Conservation (phyloP, 345 rosid species). For the Ceriops tagal region DNA sequence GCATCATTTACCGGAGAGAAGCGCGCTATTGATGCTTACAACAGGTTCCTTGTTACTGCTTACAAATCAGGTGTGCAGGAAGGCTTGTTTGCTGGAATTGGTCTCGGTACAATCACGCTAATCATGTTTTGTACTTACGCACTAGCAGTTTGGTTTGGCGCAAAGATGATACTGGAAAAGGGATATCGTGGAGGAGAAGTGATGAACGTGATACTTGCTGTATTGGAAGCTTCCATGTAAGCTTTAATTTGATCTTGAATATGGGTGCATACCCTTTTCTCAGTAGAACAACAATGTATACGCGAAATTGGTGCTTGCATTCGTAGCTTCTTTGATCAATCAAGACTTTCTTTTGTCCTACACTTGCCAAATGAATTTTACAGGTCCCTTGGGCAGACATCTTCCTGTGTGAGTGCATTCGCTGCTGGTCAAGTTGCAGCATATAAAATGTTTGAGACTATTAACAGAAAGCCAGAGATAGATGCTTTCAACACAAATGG, state of each 20-base stretch:
- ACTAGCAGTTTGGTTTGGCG: slow-evolving; percentile 63
- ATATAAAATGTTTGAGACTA: slow-evolving; percentile 43
- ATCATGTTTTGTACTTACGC: slow-evolving; percentile 44
- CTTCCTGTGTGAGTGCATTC: slow-evolving; percentile 21
- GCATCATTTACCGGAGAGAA: slow-evolving; percentile 71
- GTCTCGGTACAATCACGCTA: slow-evolving; percentile 36
- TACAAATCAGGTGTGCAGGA: slow-evolving; percentile 48
- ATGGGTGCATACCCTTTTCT: too few relatives aligned
- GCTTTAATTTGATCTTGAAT: slow-evolving; percentile 5
- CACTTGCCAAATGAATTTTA: too few relatives aligned
- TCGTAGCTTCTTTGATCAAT: not conserved
- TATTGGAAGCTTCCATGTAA: slow-evolving; percentile 70
- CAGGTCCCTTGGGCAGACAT: slow-evolving; percentile 73
- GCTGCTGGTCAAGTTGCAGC: slow-evolving; percentile 33
- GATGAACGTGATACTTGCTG: slow-evolving; percentile 45
- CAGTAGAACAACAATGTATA: too few relatives aligned
- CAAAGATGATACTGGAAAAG: slow-evolving; percentile 52
- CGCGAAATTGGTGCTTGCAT: too few relatives aligned
- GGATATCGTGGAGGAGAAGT: slow-evolving; percentile 64
- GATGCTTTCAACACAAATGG: slow-evolving; percentile 43
- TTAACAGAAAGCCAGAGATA: slow-evolving; percentile 39
- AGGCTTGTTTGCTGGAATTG: slow-evolving; percentile 58
- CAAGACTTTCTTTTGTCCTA: not conserved
- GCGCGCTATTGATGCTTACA: slow-evolving; percentile 49
- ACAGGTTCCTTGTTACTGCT: slow-evolving; percentile 45